These are phyloP conservation scores for Aspergillus versicolor DNA, from an alignment of 2,329 filamentous ascomycete genomes.

Conservation along the genomic window DNA sequence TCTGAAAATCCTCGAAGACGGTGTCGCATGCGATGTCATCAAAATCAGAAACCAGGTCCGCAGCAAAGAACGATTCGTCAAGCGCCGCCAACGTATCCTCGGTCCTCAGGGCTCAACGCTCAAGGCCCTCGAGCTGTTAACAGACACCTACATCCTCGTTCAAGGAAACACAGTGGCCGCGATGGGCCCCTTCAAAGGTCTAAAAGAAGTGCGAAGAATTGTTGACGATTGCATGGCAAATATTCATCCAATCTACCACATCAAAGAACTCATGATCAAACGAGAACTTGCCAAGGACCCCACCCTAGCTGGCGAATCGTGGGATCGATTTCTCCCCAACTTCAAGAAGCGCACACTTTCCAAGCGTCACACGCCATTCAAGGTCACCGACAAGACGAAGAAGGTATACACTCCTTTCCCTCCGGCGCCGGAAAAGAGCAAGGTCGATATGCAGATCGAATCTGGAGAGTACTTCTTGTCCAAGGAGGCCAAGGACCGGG, in stretches of 20 bases:
- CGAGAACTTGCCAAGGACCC: constrained; percentile 88
- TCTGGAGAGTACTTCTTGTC: constrained; percentile 94
- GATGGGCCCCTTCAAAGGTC: constrained; percentile 88
- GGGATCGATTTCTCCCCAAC: constrained; percentile 94
- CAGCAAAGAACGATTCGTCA: constrained; percentile 94
- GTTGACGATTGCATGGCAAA: constrained; percentile 97
- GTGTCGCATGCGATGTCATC: constrained; percentile 88
- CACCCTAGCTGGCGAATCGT: constrained; percentile 80
- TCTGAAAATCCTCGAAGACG: constrained; percentile 90
- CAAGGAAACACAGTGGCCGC: constrained; percentile 92
- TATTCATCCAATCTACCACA: constrained; percentile 84
- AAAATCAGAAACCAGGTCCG: constrained; percentile 88
- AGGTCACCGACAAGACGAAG: constrained; percentile 88
- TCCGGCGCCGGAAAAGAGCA: constrained; percentile 96
- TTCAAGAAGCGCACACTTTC: constrained; percentile 92
- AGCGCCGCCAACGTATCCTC: constrained; percentile 86
- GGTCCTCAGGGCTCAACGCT: constrained; percentile 89
- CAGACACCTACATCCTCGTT: constrained; percentile 87
- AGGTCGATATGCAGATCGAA: constrained; percentile 97
- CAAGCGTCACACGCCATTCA: constrained; percentile 77
- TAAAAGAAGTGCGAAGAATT: constrained; percentile 87
- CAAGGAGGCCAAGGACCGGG: constrained; percentile 88
- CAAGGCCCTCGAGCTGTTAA: constrained; percentile 90
- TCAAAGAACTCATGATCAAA: constrained; percentile 96
- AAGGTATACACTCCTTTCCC: constrained; percentile 98